These are phyloP conservation scores for Penicillium sp. DNA, from an alignment of 2,329 filamentous ascomycete genomes.

Conservation along the genomic window DNA sequence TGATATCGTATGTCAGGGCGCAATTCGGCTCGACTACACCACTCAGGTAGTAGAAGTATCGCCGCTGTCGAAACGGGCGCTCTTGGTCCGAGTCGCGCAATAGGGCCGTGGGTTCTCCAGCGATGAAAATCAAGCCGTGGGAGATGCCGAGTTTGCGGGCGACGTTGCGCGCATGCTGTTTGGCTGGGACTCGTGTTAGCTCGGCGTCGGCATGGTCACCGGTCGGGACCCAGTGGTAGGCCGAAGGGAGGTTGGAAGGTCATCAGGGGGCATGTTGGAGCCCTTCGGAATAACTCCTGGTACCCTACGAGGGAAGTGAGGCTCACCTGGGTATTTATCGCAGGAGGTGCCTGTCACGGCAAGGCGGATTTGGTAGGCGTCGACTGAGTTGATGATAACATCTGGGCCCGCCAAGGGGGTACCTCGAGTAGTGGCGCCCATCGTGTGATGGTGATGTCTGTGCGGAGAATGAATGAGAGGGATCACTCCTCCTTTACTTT, in stretches of 20 bases:
- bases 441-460: not conserved
- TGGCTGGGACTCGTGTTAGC: slow-evolving; percentile 38
- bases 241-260: not conserved
- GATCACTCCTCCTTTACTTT: slow-evolving; percentile 3
- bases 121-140: slow-evolving; percentile 57
- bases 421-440: slow-evolving; percentile 14
- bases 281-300: not conserved
- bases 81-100: slow-evolving; percentile 61
- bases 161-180: slow-evolving; percentile 50
- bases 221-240: not conserved
- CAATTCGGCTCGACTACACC: slow-evolving; percentile 57
- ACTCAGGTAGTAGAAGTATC: slow-evolving; percentile 63
- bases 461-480: slow-evolving; percentile 6
- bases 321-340: slow-evolving; percentile 45
- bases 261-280: slow-evolving; percentile 2
- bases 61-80: slow-evolving; percentile 57
- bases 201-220: slow-evolving; percentile 4
- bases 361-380: slow-evolving; percentile 34
- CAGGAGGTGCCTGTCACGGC: slow-evolving; percentile 27
- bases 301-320: not conserved
- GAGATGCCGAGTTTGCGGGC: slow-evolving; percentile 43
- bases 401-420: slow-evolving; percentile 11
- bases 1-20: slow-evolving; percentile 58
- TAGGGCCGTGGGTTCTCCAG: slow-evolving; percentile 50
- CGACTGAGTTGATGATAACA: slow-evolving; percentile 25